These are phyloP conservation scores for Zygnema cylindricum DNA, from an alignment of 139 green algal species.

Conservation along the genomic window DNA sequence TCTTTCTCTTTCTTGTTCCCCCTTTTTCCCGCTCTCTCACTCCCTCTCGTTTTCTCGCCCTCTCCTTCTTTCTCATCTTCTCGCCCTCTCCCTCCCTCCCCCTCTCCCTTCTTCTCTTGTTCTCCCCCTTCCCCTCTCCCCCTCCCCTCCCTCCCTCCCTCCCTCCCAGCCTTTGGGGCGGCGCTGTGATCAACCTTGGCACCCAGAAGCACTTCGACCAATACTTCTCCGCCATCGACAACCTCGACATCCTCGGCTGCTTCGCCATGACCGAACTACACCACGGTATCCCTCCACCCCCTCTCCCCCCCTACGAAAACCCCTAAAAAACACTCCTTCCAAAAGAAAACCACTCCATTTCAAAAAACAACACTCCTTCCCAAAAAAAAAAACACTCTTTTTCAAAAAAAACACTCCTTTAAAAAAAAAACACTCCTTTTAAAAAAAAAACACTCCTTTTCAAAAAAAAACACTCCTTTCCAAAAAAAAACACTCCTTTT, in stretches of 20 bases:
- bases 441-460: too few species aligned
- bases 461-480: too few species aligned
- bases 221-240: conserved; percentile 51
- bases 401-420: background rate
- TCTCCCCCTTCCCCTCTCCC: too few species aligned
- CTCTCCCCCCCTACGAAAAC: background rate
- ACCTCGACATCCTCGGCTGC: conserved; percentile 69
- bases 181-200: conserved; percentile 45
- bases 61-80: background rate
- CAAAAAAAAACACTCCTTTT: too few species aligned
- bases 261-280: conserved; percentile 95
- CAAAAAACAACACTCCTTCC: conserved; percentile 22
- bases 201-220: conserved; percentile 56
- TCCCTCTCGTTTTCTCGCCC: too few species aligned
- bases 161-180: conserved; percentile 59
- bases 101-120: conserved; percentile 2
- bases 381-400: background rate
- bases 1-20: too few species aligned
- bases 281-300: conserved; percentile 46
- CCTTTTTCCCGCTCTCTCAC: too few species aligned
- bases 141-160: too few species aligned
- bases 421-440: conserved; percentile 21
- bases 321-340: conserved; percentile 18
- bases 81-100: conserved; percentile 1
- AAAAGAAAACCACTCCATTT: background rate